These are phyloP conservation scores for Cyclotella distinguenda DNA, from an alignment of 108 stramenopile species.

Conservation along the genomic window DNA sequence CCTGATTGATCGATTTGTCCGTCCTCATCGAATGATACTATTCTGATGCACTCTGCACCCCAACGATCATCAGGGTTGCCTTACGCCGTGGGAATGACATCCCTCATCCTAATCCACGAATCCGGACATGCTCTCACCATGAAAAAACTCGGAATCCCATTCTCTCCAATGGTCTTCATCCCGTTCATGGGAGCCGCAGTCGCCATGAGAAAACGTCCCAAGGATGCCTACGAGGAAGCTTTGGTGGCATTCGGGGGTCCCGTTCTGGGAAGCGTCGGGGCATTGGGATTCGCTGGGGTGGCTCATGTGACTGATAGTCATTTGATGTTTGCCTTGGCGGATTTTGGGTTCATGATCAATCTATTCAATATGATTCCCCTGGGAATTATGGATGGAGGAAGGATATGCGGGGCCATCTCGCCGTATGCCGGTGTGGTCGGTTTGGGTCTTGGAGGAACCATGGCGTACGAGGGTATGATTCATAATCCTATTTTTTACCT, in stretches of 20 bases:
- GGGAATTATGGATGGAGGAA: conserved; percentile 90
- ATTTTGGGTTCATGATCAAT: conserved; percentile 96
- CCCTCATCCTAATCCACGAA: conserved; percentile 87
- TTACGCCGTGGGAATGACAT: conserved; percentile 91
- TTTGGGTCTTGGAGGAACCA: conserved; percentile 69
- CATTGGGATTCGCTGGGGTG: conserved; percentile 68
- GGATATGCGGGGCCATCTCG: conserved; percentile 83
- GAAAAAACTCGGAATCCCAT: conserved; percentile 78
- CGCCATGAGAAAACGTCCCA: conserved; percentile 77
- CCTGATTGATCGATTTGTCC: too few relatives aligned
- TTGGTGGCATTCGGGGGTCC: conserved; percentile 92
- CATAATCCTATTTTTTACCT: conserved; percentile 91
- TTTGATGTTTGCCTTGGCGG: conserved; percentile 86
- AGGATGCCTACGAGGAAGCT: conserved; percentile 87
- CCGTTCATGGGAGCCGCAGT: conserved; percentile 94
- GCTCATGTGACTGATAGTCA: conserved; percentile 76
- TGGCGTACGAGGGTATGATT: conserved; percentile 73
- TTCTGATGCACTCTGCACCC: too few relatives aligned
- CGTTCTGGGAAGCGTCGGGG: conserved; percentile 77
- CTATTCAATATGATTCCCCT: conserved; percentile 92
- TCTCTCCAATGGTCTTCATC: conserved; percentile 89
- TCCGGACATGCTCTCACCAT: conserved; percentile 83
- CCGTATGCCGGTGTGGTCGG: conserved; percentile 82
- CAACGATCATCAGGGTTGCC: too few relatives aligned
- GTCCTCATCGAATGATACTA: too few relatives aligned